Evolutionary conservation across 768 basidiomycete genomes (phyloP).

Genomic region (Xerocomus potaroensis): DNA sequence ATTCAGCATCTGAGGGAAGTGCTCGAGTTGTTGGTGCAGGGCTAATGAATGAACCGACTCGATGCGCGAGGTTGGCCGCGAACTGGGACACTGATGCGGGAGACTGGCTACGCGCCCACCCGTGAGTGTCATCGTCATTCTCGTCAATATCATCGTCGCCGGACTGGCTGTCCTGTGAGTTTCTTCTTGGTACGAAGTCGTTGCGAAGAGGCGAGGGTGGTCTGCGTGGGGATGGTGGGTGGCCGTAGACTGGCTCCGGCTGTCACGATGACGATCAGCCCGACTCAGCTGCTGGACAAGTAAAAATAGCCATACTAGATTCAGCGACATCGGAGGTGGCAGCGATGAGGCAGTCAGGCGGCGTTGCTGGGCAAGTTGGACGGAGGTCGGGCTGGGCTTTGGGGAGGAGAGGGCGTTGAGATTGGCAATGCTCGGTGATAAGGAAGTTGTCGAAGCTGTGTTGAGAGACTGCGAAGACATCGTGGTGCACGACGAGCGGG

Average conservation of each 20-base stretch:
- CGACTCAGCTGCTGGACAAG: conserved; percentile 1
- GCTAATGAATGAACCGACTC: conserved; percentile 64
- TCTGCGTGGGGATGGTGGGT: conserved; percentile 35
- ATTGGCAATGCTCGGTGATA: conserved; percentile 31
- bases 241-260: conserved; percentile 44
- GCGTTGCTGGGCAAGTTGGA: conserved; percentile 28
- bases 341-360: conserved; percentile 35
- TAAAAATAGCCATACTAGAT: conserved; percentile 31
- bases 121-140: conserved; percentile 27
- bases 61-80: conserved; percentile 70
- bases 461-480: conserved; percentile 31
- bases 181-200: conserved; percentile 43
- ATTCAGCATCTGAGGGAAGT: conserved; percentile 66
- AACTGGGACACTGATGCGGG: conserved; percentile 70
- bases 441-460: conserved; percentile 30
- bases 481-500: conserved; percentile 15
- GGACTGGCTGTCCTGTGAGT: conserved; percentile 49
- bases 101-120: conserved; percentile 39
- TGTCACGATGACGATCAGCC: conserved; percentile 21
- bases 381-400: conserved; percentile 17
- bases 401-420: conserved; percentile 31
- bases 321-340: conserved; percentile 38
- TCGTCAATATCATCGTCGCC: conserved; percentile 38
- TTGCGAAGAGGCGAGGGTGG: conserved; percentile 75
- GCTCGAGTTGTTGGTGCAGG: conserved; percentile 42